Conservation (phyloP, 257 asterid species). For the Primulina huaijiensis region DNA sequence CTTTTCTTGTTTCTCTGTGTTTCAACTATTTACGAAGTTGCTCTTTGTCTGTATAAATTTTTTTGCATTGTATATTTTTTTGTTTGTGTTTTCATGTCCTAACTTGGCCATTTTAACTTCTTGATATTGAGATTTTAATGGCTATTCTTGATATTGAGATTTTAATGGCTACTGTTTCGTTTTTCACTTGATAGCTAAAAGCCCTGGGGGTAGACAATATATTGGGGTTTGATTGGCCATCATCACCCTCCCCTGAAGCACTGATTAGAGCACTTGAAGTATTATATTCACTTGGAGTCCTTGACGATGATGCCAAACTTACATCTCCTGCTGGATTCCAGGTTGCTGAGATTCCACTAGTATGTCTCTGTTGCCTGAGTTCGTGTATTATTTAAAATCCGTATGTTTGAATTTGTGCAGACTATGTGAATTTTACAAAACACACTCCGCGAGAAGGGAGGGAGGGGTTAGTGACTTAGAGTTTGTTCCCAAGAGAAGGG, state of each 20-base stretch:
- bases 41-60: neutral
- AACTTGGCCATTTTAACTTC: conserved; percentile 10
- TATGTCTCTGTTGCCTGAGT: conserved; percentile 30
- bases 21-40: neutral
- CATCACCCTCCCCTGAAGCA: conserved; percentile 95
- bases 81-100: neutral
- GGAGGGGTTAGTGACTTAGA: no score
- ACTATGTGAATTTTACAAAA: neutral
- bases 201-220: conserved; percentile 93
- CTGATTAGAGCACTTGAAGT: conserved; percentile 96
- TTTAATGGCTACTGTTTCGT: conserved; percentile 12
- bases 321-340: conserved; percentile 93
- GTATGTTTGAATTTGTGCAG: conserved; percentile 12
- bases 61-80: neutral
- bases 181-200: conserved; percentile 58
- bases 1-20: neutral
- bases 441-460: neutral
- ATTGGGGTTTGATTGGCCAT: conserved; percentile 94
- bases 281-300: conserved; percentile 82
- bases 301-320: conserved; percentile 89
- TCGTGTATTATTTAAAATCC: conserved; percentile 9
- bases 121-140: conserved; percentile 9
- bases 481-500: neutral
- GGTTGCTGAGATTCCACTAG: conserved; percentile 94
- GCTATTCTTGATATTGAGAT: conserved; percentile 18